Percentiles rank a stretch among this genome's conserved stretches.
Conservation (phyloP, 2,329 filamentous ascomycete genomes). For the Juglanconis sp. region DNA sequence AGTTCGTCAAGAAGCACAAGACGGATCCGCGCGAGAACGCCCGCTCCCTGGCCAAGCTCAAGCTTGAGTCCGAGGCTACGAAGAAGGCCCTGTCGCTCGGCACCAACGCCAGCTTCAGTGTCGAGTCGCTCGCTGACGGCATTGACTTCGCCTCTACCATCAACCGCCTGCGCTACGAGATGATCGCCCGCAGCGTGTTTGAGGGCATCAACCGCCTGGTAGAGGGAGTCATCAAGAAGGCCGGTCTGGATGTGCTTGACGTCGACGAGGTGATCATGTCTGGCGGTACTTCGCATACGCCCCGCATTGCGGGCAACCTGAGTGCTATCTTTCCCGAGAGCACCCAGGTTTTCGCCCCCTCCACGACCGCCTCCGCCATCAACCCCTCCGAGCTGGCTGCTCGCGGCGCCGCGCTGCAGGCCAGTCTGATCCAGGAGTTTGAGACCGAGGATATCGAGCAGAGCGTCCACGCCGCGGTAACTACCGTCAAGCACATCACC, state of each 20-base stretch:
- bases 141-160: conserved; percentile 88
- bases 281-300: conserved; percentile 89
- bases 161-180: conserved; percentile 91
- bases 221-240: conserved; percentile 84
- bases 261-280: conserved; percentile 92
- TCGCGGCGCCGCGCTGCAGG: conserved; percentile 91
- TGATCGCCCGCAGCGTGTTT: conserved; percentile 81
- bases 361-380: conserved; percentile 72
- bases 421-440: conserved; percentile 90
- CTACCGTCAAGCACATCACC: conserved; percentile 84
- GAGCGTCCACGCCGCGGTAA: conserved; percentile 92
- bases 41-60: conserved; percentile 84
- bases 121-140: conserved; percentile 86
- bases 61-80: conserved; percentile 82
- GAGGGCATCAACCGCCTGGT: conserved; percentile 84
- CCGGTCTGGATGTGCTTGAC: conserved; percentile 85
- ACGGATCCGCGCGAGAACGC: conserved; percentile 80
- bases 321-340: conserved; percentile 74
- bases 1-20: conserved; percentile 97
- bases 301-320: conserved; percentile 83
- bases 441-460: conserved; percentile 92
- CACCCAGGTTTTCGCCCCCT: conserved; percentile 77
- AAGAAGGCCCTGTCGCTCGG: conserved; percentile 91
- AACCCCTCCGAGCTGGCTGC: conserved; percentile 91
- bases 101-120: conserved; percentile 83